A percentile compares a stretch with the other conserved stretches of the same genome.
Evolutionary conservation across 164 flowering plant genomes (phyloP).

Genomic region (Magnolia changhungtana): DNA sequence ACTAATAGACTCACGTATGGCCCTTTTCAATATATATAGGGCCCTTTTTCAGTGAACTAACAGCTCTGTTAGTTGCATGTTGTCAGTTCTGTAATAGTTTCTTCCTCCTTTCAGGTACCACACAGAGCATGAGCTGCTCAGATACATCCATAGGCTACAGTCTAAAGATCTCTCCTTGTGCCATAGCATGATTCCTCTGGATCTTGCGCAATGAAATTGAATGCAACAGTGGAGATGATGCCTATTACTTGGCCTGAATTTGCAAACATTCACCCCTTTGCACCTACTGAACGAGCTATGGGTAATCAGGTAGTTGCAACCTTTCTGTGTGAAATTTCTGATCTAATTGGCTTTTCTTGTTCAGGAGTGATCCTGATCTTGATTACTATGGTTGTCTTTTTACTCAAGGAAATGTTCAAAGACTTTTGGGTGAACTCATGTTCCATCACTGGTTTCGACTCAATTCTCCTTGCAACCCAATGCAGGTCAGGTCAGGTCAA

Average conservation of each 20-base stretch:
- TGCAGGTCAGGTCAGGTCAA: conserved; percentile 50
- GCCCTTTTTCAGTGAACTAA: conserved; percentile 1
- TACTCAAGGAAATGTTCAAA: conserved; percentile 79
- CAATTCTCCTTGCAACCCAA: conserved; percentile 98
- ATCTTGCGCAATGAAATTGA: conserved; percentile 97
- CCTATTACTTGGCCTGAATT: conserved; percentile 95
- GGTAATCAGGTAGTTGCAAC: conserved; percentile 76
- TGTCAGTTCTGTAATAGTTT: neutral
- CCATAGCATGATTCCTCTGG: conserved; percentile 99
- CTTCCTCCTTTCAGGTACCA: conserved; percentile 53
- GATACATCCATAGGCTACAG: conserved; percentile 73
- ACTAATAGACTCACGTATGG: too few relatives aligned
- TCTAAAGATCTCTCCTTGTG: conserved; percentile 92
- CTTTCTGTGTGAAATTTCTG: neutral
- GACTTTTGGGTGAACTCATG: conserved; percentile 79
- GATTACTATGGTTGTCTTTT: conserved; percentile 2
- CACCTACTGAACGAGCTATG: conserved; percentile 78
- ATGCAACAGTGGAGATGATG: conserved; percentile 97
- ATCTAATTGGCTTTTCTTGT: conserved; percentile 1
- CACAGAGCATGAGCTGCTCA: conserved; percentile 95
- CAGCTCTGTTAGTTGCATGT: conserved; percentile 15
- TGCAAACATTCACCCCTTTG: conserved; percentile 85
- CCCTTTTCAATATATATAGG: conserved; percentile 75
- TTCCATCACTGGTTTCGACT: conserved; percentile 93
- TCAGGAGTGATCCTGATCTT: neutral